Evolutionary conservation across 208 protist species (phyloP).

Genomic region (Crithidia thermophila): DNA sequence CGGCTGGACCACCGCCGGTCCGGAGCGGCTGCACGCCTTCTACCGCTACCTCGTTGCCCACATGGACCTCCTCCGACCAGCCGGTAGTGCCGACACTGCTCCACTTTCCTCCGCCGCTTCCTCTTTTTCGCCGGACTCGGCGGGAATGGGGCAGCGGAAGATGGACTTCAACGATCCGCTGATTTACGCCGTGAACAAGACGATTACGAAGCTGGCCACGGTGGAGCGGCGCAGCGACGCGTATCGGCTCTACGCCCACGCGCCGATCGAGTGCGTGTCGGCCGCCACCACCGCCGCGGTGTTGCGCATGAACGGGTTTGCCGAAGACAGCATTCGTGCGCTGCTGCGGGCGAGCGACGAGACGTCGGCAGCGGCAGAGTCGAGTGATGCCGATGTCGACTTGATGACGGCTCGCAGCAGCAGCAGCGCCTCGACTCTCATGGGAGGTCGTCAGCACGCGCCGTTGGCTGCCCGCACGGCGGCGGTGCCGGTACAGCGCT

Average conservation of each 20-base stretch:
- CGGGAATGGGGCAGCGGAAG: constrained; percentile 1
- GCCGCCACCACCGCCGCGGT: constrained; percentile 51
- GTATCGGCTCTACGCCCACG: constrained; percentile 73
- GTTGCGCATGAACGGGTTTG: constrained; percentile 69
- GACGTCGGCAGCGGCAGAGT: neutral
- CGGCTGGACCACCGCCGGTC: constrained; percentile 80
- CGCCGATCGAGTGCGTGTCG: constrained; percentile 43
- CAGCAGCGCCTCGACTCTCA: neutral
- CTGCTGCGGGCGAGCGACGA: constrained; percentile 28
- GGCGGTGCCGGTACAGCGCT: constrained; percentile 53
- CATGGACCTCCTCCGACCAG: constrained; percentile 40
- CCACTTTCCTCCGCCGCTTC: neutral
- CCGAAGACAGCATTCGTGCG: constrained; percentile 56
- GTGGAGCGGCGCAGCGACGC: constrained; percentile 52
- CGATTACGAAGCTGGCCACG: constrained; percentile 53
- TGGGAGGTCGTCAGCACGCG: neutral
- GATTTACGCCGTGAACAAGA: constrained; percentile 79
- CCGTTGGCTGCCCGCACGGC: constrained; percentile 41
- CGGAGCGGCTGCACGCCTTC: constrained; percentile 81
- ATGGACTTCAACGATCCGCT: constrained; percentile 44
- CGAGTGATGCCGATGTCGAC: neutral
- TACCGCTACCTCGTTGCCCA: constrained; percentile 74
- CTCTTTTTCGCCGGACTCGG: neutral
- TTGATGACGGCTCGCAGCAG: neutral
- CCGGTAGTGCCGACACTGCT: neutral